Evolutionary conservation across 2,329 filamentous ascomycete species (phyloP).

Genomic region (Xylaria sp.): DNA sequence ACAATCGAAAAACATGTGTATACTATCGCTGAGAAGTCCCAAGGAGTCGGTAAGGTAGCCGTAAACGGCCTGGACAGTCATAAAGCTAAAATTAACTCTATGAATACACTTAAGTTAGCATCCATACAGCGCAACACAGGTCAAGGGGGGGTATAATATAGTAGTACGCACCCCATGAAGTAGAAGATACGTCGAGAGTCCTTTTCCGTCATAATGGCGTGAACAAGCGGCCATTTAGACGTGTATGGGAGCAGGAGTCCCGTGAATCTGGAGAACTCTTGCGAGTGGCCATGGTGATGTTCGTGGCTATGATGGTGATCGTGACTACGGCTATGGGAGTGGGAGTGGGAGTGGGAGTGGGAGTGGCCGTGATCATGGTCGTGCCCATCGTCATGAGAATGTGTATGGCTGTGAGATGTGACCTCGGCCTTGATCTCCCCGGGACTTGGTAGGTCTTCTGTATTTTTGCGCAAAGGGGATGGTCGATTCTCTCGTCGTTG

Average conservation of each 20-base stretch:
- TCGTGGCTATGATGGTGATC: constrained; percentile 37
- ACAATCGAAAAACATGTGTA: constrained; percentile 99
- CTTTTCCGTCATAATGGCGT: constrained; percentile 88
- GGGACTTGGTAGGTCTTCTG: constrained; percentile 41
- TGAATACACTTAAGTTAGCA: constrained; percentile 24
- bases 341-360: constrained; percentile 42
- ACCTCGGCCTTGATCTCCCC: constrained; percentile 37
- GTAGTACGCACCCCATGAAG: constrained; percentile 78
- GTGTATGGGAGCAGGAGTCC: constrained; percentile 76
- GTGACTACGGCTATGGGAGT: constrained; percentile 43
- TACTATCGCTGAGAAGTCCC: constrained; percentile 94
- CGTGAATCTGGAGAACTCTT: constrained; percentile 74
- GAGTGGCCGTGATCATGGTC: constrained; percentile 28
- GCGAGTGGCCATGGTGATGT: constrained; percentile 42
- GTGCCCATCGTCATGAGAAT: constrained; percentile 44
- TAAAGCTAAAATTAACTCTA: constrained; percentile 93
- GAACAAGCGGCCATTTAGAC: constrained; percentile 78
- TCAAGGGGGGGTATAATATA: constrained; percentile 6
- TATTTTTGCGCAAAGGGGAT: constrained; percentile 49
- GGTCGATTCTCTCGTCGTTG: constrained; percentile 52
- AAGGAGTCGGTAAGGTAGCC: constrained; percentile 93
- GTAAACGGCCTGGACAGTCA: constrained; percentile 94
- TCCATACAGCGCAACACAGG: neutral
- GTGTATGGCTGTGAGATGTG: constrained; percentile 36
- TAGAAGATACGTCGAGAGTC: constrained; percentile 97